A percentile compares a stretch with the other conserved stretches of the same genome.
Conservation (phyloP, 192 early-diverging fungal genomes). For the Coemansia sp. region DNA sequence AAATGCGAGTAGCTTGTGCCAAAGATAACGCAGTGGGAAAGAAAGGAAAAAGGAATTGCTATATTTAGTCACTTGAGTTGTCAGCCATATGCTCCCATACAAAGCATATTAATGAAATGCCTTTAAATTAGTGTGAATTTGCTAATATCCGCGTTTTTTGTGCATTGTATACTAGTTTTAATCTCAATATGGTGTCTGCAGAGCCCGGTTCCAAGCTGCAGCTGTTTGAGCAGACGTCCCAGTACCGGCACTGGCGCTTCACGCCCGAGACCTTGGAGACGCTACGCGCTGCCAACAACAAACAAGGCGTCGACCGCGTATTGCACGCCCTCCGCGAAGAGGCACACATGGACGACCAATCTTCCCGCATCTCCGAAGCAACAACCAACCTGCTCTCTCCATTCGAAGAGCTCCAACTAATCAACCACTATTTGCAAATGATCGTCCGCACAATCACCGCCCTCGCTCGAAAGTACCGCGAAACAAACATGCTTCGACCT, state of each 20-base stretch:
- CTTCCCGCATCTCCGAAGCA: slow-evolving; percentile 34
- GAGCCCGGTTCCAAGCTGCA: slow-evolving; percentile 12
- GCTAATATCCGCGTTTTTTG: neutral
- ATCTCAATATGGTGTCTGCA: neutral
- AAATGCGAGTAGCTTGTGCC: neutral
- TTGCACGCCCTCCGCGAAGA: slow-evolving; percentile 61
- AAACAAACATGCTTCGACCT: slow-evolving; percentile 21
- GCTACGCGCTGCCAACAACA: slow-evolving; percentile 60
- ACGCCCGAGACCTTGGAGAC: slow-evolving; percentile 56
- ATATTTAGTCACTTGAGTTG: neutral
- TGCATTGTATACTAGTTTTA: neutral
- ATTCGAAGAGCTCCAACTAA: slow-evolving; percentile 42
- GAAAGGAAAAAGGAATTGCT: neutral
- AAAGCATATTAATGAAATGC: neutral
- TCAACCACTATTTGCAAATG: slow-evolving; percentile 45
- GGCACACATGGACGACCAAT: slow-evolving; percentile 30
- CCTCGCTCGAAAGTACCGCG: slow-evolving; percentile 21
- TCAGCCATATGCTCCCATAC: neutral
- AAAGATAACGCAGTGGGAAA: neutral
- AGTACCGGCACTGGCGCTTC: slow-evolving; percentile 74
- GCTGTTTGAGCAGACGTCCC: slow-evolving; percentile 70
- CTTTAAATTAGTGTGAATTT: neutral
- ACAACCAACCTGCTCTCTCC: slow-evolving; percentile 46
- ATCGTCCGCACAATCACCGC: slow-evolving; percentile 30
- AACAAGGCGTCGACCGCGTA: slow-evolving; percentile 59